Base-by-base conservation (phyloP, 1,284 basidiomycete genomes). In the Sporisorium iseilematis-ciliati region DNA sequence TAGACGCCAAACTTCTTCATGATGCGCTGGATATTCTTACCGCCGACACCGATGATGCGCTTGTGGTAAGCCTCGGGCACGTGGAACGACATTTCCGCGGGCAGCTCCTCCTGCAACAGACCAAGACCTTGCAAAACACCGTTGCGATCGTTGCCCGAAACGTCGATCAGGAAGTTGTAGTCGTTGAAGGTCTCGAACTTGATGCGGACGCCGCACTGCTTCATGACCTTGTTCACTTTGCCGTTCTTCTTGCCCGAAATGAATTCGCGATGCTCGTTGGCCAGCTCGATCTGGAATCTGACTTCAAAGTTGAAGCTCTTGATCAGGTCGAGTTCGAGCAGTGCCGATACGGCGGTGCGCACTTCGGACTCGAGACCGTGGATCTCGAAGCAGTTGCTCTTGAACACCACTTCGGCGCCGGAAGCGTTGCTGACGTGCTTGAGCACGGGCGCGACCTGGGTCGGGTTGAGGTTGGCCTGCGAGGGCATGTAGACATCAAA, bases 1-100 rank as follows among this genome's bases (percentile, higher is more conserved):
- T 98, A 99, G 26, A 98, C 96, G 33, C 96, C 96, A 82, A 93
- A 97, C 86, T 97, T 95, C 88, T 98, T 98, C 96, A 99, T 99
- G 86, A 99, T 99, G 68, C 94, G 91, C 86, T 99, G 96, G 67
- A 99, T 99, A 87, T 96, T 99, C 84, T 95, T 93, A 33, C 96
- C 96, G 46, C 95, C 96, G 26, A 98, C 96, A 69, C 96, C 96
- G 79, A 99, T 99, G 86, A 99, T 99, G 71, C 97, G 93, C 87
- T 99, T 99, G 88, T 99, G 96, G 86, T 98, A 99, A 54, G 91
- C 91, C 87, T 99, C 96, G 23, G 97, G 96, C 8, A 99, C 95
- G 86, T 98, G 95, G 90, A 99, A 99, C 25, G 95, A 97, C 57
- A 97, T 93, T 86, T 99, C 96, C n/a, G 97, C 95, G 1, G 96